These are phyloP conservation scores for Prunus salicina DNA, from an alignment of 306 rosid genomes.

Conservation along the genomic window DNA sequence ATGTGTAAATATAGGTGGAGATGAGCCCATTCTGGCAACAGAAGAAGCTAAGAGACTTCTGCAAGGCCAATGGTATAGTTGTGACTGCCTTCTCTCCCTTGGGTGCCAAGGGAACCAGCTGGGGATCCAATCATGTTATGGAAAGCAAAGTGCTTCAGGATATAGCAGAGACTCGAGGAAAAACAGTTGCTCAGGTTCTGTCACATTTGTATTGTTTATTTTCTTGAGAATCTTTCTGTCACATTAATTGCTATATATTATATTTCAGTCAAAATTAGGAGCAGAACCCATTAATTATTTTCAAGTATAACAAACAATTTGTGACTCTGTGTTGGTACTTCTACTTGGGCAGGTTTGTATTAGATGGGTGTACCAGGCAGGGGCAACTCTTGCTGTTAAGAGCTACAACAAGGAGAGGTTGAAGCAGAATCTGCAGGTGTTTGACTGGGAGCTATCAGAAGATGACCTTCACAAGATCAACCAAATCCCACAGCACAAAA, in stretches of 20 bases:
- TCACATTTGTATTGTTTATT: background rate
- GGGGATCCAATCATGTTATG: constrained; percentile 50
- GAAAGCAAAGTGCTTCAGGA: constrained; percentile 45
- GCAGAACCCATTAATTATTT: background rate
- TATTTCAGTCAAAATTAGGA: background rate
- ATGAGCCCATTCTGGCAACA: constrained; percentile 69
- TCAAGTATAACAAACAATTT: background rate
- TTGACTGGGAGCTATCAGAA: constrained; percentile 46
- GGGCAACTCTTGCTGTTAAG: constrained; percentile 38
- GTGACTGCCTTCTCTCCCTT: constrained; percentile 59
- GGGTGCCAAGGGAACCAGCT: constrained; percentile 48
- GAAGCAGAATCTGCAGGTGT: constrained; percentile 46
- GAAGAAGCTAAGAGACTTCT: constrained; percentile 46
- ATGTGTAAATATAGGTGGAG: constrained; percentile 40
- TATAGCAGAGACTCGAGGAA: constrained; percentile 44
- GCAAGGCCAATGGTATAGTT: constrained; percentile 42
- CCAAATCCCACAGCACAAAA: constrained; percentile 21
- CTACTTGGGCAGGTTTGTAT: constrained; percentile 30
- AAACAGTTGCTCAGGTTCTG: constrained; percentile 45
- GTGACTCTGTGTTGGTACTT: no score
- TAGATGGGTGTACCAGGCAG: constrained; percentile 51
- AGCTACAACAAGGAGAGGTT: constrained; percentile 52
- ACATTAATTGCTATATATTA: background rate
- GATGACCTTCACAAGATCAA: constrained; percentile 35
- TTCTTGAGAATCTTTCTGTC: background rate